phyloP scores from a whole-genome alignment of 2,329 filamentous ascomycete species.

The Aureobasidium sp. region DNA sequence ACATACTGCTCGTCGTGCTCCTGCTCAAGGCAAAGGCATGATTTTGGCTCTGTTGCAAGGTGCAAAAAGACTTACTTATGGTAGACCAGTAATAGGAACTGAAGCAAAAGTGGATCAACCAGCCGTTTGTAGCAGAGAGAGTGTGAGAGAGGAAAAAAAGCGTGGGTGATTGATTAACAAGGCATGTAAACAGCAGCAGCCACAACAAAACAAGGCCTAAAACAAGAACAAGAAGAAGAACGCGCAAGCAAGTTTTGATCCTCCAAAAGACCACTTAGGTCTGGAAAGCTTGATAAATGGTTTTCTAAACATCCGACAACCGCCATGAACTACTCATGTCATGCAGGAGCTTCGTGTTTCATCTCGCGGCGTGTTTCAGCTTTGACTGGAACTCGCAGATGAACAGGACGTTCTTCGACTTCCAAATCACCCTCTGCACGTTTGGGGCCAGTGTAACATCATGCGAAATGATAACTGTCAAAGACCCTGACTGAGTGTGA shows the following conservation, averaged over 20 bases:
- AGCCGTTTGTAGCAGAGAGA: not conserved
- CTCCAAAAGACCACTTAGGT: not conserved
- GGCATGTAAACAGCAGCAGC: not conserved
- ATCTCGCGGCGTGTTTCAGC: constrained; percentile 9
- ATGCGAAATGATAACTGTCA: not conserved
- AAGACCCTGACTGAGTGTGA: not conserved
- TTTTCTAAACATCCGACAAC: not conserved
- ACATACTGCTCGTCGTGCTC: not conserved
- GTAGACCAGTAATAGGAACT: not conserved
- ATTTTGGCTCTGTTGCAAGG: not conserved
- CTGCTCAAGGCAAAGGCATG: not conserved
- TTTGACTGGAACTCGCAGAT: not conserved
- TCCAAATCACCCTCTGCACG: not conserved
- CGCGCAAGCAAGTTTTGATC: not conserved
- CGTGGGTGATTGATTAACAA: not conserved
- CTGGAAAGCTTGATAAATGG: constrained; percentile 1
- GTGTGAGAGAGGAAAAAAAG: not conserved
- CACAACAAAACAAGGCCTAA: not conserved
- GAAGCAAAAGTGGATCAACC: not conserved
- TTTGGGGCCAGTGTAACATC: not conserved
- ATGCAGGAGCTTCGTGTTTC: constrained; percentile 11
- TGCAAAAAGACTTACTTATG: not conserved
- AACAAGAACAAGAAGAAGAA: not conserved
- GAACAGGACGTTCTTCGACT: not conserved
- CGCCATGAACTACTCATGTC: not conserved